These are phyloP conservation scores for Rostrohypoxylon terebratum DNA, from an alignment of 495 filamentous ascomycete species.

Conservation along the genomic window DNA sequence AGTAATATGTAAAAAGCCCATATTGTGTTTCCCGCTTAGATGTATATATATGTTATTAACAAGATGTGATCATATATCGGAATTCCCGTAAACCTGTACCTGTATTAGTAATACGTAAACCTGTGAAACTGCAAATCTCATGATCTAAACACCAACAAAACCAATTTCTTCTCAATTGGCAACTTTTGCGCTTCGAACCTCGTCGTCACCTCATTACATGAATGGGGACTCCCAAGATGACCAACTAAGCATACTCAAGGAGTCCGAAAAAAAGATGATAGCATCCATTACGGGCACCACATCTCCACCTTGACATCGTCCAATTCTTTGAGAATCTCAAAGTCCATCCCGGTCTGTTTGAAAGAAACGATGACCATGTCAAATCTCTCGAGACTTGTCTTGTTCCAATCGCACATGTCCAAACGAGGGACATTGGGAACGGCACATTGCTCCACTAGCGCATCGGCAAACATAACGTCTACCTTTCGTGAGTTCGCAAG, in stretches of 20 bases:
- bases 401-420: conserved; percentile 43
- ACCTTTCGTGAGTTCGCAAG: conserved; percentile 42
- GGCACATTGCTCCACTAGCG: conserved; percentile 48
- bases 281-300: conserved; percentile 42
- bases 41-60: conserved; percentile 9
- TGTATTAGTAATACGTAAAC: too few species aligned
- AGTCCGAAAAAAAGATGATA: not conserved
- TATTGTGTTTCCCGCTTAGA: conserved; percentile 7
- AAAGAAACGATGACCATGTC: conserved; percentile 52
- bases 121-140: not conserved
- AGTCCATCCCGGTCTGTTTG: conserved; percentile 49
- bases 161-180: conserved; percentile 12
- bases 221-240: not conserved
- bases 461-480: conserved; percentile 49
- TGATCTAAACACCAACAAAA: not conserved
- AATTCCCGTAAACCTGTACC: not conserved
- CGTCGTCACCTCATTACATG: not conserved
- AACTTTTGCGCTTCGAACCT: not conserved
- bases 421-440: conserved; percentile 43
- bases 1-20: not conserved
- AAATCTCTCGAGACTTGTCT: conserved; percentile 43
- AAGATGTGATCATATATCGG: not conserved
- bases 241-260: not conserved
- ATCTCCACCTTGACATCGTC: conserved; percentile 43
- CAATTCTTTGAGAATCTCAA: conserved; percentile 42